These are phyloP conservation scores for Uromyces viciae-fabae DNA, from an alignment of 1,284 basidiomycete genomes.

Conservation along the genomic window DNA sequence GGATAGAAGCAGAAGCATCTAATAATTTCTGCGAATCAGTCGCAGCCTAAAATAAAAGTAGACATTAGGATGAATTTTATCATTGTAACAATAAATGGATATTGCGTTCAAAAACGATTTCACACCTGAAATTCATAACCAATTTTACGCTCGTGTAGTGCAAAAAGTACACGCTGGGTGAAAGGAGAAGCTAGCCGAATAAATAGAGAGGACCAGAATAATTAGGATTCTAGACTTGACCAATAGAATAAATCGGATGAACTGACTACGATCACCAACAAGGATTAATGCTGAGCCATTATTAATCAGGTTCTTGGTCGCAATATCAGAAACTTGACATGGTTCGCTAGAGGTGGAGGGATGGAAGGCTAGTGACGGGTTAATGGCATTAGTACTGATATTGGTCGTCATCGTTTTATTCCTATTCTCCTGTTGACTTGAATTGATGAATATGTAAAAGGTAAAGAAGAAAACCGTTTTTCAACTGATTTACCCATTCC, in stretches of 20 bases:
- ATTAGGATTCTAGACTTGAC: background rate
- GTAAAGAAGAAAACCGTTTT: too few relatives aligned
- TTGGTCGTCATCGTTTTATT: background rate
- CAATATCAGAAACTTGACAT: too few relatives aligned
- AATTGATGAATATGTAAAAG: background rate
- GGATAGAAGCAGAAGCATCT: conserved; percentile 35
- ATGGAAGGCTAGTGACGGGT: too few relatives aligned
- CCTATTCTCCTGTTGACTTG: background rate
- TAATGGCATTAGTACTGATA: background rate
- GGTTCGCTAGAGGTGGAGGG: too few relatives aligned
- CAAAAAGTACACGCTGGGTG: conserved; percentile 49
- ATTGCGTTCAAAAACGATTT: background rate
- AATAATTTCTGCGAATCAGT: conserved; percentile 33
- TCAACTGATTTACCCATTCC: too few relatives aligned
- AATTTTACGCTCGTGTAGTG: conserved; percentile 60
- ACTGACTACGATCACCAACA: conserved; percentile 18
- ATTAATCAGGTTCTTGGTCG: background rate
- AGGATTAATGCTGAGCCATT: background rate
- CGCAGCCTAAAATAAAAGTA: conserved; percentile 20
- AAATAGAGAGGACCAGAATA: background rate
- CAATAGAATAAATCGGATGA: background rate
- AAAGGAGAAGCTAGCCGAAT: conserved; percentile 40
- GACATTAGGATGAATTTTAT: background rate
- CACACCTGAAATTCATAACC: conserved; percentile 58
- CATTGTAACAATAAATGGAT: background rate